phyloP scores from a whole-genome alignment of 2,329 filamentous ascomycete genomes.

The Didymellaceae sp. region DNA sequence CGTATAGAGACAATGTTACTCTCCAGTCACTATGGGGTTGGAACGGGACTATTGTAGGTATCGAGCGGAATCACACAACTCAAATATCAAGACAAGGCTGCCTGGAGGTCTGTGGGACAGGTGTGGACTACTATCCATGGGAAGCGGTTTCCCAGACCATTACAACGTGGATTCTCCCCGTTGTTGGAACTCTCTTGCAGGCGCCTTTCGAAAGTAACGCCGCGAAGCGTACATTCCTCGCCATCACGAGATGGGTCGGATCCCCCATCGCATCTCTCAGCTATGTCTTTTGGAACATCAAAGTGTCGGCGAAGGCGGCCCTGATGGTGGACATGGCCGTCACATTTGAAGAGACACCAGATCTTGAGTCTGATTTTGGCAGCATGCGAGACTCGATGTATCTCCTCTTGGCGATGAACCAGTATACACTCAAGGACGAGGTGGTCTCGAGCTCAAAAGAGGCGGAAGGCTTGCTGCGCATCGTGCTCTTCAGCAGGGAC shows the following conservation, averaged over 20 bases:
- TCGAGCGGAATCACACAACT: slow-evolving; percentile 19
- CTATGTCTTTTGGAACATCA: slow-evolving; percentile 52
- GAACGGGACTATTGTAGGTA: slow-evolving; percentile 24
- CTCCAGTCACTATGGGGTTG: slow-evolving; percentile 27
- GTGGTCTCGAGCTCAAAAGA: slow-evolving; percentile 32
- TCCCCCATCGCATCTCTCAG: slow-evolving; percentile 47
- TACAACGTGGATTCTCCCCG: slow-evolving; percentile 51
- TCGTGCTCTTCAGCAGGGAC: slow-evolving; percentile 51
- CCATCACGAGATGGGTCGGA: slow-evolving; percentile 47
- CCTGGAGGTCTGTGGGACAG: slow-evolving; percentile 42
- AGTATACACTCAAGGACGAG: slow-evolving; percentile 50
- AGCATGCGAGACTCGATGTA: slow-evolving; percentile 54
- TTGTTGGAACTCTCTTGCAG: slow-evolving; percentile 49
- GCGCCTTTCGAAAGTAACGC: slow-evolving; percentile 53
- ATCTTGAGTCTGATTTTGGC: slow-evolving; percentile 42
- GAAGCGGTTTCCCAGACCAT: slow-evolving; percentile 41
- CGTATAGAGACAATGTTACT: slow-evolving; percentile 1
- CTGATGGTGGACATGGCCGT: slow-evolving; percentile 51
- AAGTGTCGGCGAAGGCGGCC: slow-evolving; percentile 48
- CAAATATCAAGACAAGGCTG: slow-evolving; percentile 46
- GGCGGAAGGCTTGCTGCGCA: slow-evolving; percentile 50
- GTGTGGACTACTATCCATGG: slow-evolving; percentile 45
- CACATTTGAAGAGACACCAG: slow-evolving; percentile 37
- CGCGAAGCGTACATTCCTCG: slow-evolving; percentile 44
- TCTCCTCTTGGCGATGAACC: slow-evolving; percentile 54